Conservation (phyloP, 495 filamentous ascomycete genomes). For the Talaromyces borbonicus region DNA sequence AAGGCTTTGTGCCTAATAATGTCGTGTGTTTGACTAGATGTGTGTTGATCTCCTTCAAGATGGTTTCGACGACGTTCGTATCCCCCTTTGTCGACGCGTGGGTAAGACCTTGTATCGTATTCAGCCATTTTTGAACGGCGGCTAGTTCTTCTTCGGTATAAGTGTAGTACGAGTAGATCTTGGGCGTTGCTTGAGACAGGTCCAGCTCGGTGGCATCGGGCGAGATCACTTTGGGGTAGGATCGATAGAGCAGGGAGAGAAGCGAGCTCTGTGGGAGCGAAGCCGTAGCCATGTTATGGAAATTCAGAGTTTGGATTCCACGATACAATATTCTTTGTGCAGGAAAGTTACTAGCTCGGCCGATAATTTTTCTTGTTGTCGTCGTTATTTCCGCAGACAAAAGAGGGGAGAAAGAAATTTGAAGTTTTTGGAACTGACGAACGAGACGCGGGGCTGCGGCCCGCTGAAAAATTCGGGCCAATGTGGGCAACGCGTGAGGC, state of each 20-base stretch:
- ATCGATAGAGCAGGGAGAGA: conserved; percentile 43
- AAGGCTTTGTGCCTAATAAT: conserved; percentile 81
- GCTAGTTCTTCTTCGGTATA: conserved; percentile 70
- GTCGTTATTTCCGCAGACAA: neutral
- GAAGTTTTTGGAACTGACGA: conserved; percentile 5
- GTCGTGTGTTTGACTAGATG: conserved; percentile 86
- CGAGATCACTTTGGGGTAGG: conserved; percentile 40
- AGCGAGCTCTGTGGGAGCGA: conserved; percentile 41
- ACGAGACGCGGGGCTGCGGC: conserved; percentile 7
- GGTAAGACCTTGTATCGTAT: conserved; percentile 59
- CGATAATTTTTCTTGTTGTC: neutral
- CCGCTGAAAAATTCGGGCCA: conserved; percentile 9
- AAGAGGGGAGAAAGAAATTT: neutral
- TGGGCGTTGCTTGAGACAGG: conserved; percentile 36
- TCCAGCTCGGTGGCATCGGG: conserved; percentile 41
- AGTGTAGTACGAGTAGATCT: conserved; percentile 55
- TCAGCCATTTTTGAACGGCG: conserved; percentile 82
- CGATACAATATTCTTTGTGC: neutral
- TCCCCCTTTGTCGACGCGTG: conserved; percentile 46
- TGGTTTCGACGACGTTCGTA: conserved; percentile 35
- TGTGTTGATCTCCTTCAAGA: conserved; percentile 67
- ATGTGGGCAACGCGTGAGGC: conserved; percentile 5
- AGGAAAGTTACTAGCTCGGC: neutral
- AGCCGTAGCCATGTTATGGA: conserved; percentile 37
- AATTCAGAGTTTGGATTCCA: neutral